phyloP scores from a whole-genome alignment of 2,329 filamentous ascomycete species.

The Cucurbitaria berberidis region DNA sequence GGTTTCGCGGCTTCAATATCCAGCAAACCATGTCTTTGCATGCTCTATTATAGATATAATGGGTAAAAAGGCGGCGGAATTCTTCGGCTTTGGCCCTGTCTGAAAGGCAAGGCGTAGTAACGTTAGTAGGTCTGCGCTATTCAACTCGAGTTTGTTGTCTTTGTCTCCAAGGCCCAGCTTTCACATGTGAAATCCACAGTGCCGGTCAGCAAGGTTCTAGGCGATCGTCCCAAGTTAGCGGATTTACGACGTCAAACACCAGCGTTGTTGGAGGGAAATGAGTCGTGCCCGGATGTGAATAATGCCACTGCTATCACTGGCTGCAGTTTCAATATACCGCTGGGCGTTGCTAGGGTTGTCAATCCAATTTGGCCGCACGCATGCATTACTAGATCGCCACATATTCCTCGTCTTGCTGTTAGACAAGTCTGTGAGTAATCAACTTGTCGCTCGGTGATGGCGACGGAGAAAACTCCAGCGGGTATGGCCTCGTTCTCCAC shows the following conservation, averaged over 20 bases:
- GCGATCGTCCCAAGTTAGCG: constrained; percentile 18
- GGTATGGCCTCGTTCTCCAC: not conserved
- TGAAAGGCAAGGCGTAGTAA: not conserved
- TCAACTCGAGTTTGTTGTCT: not conserved
- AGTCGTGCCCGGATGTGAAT: constrained; percentile 17
- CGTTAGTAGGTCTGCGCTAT: not conserved
- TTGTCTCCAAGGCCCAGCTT: not conserved
- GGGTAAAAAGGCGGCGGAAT: not conserved
- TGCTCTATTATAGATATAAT: constrained; percentile 1
- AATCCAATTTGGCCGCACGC: constrained; percentile 4
- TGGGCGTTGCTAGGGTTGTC: constrained; percentile 3
- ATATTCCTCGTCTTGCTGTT: not conserved
- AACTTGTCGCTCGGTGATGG: constrained; percentile 4
- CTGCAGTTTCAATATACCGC: constrained; percentile 5
- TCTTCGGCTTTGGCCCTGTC: not conserved
- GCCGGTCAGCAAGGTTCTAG: constrained; percentile 18
- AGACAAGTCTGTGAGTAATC: constrained; percentile 5
- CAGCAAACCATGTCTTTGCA: constrained; percentile 11
- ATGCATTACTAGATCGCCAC: constrained; percentile 5
- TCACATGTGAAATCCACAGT: constrained; percentile 22
- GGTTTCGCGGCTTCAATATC: constrained; percentile 14
- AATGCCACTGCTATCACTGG: constrained; percentile 10
- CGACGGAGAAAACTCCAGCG: not conserved
- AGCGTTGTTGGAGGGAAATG: constrained; percentile 9
- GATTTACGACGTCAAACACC: constrained; percentile 20